A percentile compares a stretch with the other conserved stretches of the same genome.
Conservation (phyloP, 176 grass and related monocot species). For the Triticum monococcum region DNA sequence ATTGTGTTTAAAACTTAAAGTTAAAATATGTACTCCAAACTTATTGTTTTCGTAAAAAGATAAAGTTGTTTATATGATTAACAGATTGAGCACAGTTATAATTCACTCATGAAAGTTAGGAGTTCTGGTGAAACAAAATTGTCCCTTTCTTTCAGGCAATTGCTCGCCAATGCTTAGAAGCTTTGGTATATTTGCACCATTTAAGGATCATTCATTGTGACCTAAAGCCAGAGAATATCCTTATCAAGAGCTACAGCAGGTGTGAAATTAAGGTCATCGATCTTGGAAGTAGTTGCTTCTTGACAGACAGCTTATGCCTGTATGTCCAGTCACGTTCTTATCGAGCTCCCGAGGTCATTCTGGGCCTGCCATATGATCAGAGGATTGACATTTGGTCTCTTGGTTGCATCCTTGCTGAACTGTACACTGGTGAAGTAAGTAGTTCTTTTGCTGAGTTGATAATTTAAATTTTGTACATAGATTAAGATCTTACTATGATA, state of each 20-base stretch:
- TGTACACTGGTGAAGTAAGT: constrained; percentile 83
- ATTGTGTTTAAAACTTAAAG: background rate
- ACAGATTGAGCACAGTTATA: background rate
- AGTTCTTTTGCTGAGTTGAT: background rate
- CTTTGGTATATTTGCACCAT: constrained; percentile 79
- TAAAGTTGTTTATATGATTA: background rate
- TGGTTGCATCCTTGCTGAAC: constrained; percentile 92
- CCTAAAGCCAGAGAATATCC: constrained; percentile 94
- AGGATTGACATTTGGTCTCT: constrained; percentile 98
- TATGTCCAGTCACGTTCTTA: constrained; percentile 99
- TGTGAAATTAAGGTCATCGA: constrained; percentile 99
- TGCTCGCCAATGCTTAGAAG: constrained; percentile 91
- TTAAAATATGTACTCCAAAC: background rate
- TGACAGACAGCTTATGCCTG: constrained; percentile 74
- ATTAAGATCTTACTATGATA: background rate
- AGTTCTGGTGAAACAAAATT: constrained; percentile 1
- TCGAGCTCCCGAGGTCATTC: constrained; percentile 93
- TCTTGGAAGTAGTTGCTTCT: constrained; percentile 97
- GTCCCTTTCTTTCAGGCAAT: constrained; percentile 57
- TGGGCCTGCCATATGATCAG: constrained; percentile 91
- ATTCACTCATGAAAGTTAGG: background rate
- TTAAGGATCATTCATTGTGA: constrained; percentile 95
- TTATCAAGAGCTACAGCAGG: constrained; percentile 97
- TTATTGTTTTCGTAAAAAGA: background rate
- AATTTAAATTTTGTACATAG: background rate